These are phyloP conservation scores for Plasmodium adleri DNA, from an alignment of 169 alveolate genomes.

Conservation along the genomic window DNA sequence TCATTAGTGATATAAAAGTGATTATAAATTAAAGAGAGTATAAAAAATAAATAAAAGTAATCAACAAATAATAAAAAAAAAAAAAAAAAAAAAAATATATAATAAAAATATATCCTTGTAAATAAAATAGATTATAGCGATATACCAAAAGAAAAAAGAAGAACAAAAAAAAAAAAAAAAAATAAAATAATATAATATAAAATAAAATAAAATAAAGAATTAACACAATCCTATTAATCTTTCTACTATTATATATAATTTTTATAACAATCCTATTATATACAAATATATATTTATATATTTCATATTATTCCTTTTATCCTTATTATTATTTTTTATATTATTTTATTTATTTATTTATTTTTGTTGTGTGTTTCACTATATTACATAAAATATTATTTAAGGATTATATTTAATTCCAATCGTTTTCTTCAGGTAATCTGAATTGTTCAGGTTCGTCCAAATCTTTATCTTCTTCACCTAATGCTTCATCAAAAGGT, in stretches of 20 bases:
- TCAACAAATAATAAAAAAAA: neutral
- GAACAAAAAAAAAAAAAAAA: neutral
- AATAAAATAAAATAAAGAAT: too few species aligned
- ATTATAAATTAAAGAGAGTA: constrained; percentile 3
- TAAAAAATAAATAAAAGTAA: neutral
- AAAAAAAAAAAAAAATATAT: neutral
- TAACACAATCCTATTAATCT: too few species aligned
- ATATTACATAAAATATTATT: neutral
- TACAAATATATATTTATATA: too few species aligned
- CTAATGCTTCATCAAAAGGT: constrained; percentile 58
- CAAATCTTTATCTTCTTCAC: constrained; percentile 45
- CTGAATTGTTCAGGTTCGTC: constrained; percentile 59
- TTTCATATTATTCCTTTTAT: too few species aligned
- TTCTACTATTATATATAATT: too few species aligned
- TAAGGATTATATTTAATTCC: constrained; percentile 25
- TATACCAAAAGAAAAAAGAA: neutral
- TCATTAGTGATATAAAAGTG: constrained; percentile 11
- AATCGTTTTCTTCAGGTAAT: constrained; percentile 74
- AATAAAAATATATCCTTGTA: neutral
- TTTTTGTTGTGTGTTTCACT: neutral
- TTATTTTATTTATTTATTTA: neutral
- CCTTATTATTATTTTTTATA: too few species aligned
- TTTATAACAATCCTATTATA: too few species aligned
- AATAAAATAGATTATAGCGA: neutral
- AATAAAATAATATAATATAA: too few species aligned